Percentiles rank a stretch among this genome's conserved stretches.
phyloP scores from a whole-genome alignment of 768 basidiomycete species.

The Tricholoma terreum region DNA sequence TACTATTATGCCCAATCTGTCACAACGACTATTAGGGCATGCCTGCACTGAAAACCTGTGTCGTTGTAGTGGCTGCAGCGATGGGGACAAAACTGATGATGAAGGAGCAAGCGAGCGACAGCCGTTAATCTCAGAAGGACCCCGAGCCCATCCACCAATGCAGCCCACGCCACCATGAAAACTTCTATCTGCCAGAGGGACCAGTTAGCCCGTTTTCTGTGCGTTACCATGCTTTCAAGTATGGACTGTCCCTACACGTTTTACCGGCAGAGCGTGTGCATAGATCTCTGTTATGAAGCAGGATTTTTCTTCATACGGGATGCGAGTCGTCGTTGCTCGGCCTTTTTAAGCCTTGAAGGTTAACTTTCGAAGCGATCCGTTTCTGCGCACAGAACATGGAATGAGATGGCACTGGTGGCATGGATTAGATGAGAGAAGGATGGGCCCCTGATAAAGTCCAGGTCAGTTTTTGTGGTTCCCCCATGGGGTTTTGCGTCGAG shows the following conservation, averaged over 20 bases:
- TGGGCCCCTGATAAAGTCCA: too few relatives aligned
- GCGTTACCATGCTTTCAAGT: background rate
- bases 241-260: background rate
- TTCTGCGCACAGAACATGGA: too few relatives aligned
- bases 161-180: conserved; percentile 8
- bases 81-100: conserved; percentile 1
- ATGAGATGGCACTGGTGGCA: too few relatives aligned
- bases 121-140: conserved; percentile 28
- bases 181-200: background rate
- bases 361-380: background rate
- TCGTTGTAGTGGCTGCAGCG: conserved; percentile 15
- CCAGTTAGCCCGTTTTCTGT: background rate
- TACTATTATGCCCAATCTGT: background rate
- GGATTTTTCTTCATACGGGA: background rate
- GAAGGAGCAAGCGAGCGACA: conserved; percentile 22
- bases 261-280: background rate
- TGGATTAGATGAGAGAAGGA: too few relatives aligned
- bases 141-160: conserved; percentile 26
- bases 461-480: too few relatives aligned
- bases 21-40: conserved; percentile 26
- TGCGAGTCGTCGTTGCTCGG: too few relatives aligned
- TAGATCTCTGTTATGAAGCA: background rate
- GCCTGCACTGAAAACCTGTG: conserved; percentile 32
- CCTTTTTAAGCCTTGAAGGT: background rate
- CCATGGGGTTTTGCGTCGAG: too few relatives aligned